Evolutionary conservation across 305 asterid genomes (phyloP).

Genomic region (Fraxinus albicans): DNA sequence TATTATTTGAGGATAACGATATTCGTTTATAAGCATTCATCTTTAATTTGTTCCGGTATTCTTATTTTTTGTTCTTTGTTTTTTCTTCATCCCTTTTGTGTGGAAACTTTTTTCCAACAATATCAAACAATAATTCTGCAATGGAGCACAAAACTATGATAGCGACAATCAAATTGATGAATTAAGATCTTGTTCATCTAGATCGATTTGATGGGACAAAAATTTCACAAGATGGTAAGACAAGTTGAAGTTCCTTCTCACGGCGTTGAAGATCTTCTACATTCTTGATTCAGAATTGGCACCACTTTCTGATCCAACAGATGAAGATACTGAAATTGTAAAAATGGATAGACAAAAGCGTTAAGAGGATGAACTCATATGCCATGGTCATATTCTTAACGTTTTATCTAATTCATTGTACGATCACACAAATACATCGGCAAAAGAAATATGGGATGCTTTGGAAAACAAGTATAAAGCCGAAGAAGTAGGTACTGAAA

Average conservation of each 20-base stretch:
- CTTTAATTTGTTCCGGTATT: no score
- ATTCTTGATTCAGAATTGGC: no score
- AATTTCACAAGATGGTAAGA: neutral
- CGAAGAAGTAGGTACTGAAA: no score
- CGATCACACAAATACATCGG: neutral
- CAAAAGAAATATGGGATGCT: no score
- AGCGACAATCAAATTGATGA: neutral
- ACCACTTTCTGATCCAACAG: no score
- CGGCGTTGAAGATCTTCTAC: neutral
- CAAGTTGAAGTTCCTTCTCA: neutral
- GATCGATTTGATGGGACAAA: neutral
- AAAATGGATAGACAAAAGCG: neutral
- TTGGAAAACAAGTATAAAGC: no score
- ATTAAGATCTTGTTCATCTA: neutral
- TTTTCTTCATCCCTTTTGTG: neutral
- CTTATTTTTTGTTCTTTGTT: no score
- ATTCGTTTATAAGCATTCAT: no score
- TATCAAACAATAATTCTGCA: neutral
- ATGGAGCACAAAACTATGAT: neutral
- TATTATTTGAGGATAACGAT: no score
- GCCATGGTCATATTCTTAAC: neutral
- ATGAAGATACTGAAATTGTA: no score
- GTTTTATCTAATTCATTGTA: neutral
- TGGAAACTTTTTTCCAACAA: neutral
- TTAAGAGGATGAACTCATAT: neutral